phyloP scores from a whole-genome alignment of 306 rosid genomes.

The Acacia confusa region DNA sequence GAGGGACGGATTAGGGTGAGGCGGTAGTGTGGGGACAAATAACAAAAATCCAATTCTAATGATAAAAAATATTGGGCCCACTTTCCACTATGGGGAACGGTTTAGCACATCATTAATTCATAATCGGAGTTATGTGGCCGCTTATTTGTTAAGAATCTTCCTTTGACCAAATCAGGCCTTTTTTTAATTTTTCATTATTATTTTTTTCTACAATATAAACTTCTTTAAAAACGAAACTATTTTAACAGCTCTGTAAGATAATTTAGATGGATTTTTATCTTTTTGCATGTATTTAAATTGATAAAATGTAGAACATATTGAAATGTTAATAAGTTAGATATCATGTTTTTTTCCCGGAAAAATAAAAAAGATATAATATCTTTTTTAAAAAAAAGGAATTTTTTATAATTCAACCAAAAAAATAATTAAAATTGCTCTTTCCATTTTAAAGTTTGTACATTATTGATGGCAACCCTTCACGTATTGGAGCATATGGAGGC shows the following conservation, averaged over 20 bases:
- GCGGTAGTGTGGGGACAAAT: conserved; percentile 4
- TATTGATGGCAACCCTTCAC: background rate
- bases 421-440: background rate
- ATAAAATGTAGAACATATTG: background rate
- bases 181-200: background rate
- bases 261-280: background rate
- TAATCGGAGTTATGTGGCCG: background rate
- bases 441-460: background rate
- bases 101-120: background rate
- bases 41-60: background rate
- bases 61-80: background rate
- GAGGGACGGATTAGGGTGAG: background rate
- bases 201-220: background rate
- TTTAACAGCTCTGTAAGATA: background rate
- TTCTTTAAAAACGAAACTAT: background rate
- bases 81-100: conserved; percentile 3
- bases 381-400: background rate
- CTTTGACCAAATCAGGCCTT: background rate
- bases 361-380: background rate
- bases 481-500: background rate
- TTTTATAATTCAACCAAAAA: background rate
- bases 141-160: background rate
- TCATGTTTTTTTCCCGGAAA: background rate
- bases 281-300: background rate
- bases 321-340: background rate